Percentiles rank a stretch among this genome's conserved stretches.
Conservation (phyloP, 192 early-diverging fungal species). For the Coemansia sp. region DNA sequence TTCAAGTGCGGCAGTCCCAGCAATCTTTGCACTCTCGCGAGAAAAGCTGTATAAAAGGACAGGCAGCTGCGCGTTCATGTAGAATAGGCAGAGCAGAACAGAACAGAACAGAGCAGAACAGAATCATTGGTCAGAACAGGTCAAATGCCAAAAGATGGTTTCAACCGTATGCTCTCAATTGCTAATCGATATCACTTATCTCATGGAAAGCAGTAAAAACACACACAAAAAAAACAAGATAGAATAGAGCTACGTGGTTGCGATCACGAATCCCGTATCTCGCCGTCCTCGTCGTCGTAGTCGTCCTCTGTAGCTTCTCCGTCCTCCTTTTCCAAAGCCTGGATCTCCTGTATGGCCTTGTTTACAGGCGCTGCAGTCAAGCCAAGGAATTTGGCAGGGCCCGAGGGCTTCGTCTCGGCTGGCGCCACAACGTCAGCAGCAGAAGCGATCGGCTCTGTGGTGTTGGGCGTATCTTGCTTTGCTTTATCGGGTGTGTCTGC, state of each 20-base stretch:
- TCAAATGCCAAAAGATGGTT: too few relatives aligned
- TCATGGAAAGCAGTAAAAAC: background rate
- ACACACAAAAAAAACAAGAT: background rate
- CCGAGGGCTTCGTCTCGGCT: background rate
- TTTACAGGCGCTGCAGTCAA: background rate
- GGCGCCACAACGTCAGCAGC: background rate
- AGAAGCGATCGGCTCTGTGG: background rate
- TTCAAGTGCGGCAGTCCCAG: too few relatives aligned
- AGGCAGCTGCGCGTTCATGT: too few relatives aligned
- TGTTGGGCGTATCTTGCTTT: background rate
- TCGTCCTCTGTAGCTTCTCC: constrained; percentile 51
- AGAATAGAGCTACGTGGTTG: background rate
- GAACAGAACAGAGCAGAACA: background rate
- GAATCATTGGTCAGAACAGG: too few relatives aligned
- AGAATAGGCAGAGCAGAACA: too few relatives aligned
- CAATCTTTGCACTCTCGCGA: too few relatives aligned
- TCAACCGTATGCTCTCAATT: background rate
- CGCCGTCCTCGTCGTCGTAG: constrained; percentile 49
- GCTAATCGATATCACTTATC: background rate
- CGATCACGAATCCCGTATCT: constrained; percentile 32
- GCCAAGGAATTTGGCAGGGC: background rate
- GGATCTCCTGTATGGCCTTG: constrained; percentile 10
- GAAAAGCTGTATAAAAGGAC: too few relatives aligned
- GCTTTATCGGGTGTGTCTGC: background rate
- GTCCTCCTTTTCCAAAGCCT: constrained; percentile 30